A percentile compares a stretch with the other conserved stretches of the same genome.
Conservation (phyloP, 2,329 filamentous ascomycete species). For the Dothideomycetes sp. region DNA sequence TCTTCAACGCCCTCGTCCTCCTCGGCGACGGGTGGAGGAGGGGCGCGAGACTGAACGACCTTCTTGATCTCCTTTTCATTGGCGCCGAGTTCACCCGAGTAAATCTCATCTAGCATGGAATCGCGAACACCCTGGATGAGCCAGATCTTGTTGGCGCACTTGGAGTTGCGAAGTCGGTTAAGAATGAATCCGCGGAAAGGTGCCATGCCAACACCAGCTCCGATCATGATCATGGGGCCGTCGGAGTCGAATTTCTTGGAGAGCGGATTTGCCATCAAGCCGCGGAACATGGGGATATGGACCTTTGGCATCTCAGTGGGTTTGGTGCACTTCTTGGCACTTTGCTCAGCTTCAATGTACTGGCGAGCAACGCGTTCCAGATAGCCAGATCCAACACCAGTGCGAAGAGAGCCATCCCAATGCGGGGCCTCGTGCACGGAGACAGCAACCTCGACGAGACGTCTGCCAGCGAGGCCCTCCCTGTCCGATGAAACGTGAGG, state of each 20-base stretch:
- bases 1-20: conserved; percentile 16
- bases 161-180: conserved; percentile 82
- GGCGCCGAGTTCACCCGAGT: conserved; percentile 91
- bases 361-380: conserved; percentile 73
- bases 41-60: conserved; percentile 35
- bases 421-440: conserved; percentile 80
- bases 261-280: conserved; percentile 92
- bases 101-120: conserved; percentile 87
- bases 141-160: conserved; percentile 97
- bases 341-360: conserved; percentile 56
- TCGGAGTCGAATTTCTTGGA: conserved; percentile 86
- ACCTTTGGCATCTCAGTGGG: conserved; percentile 48
- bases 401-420: conserved; percentile 57
- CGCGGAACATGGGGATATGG: conserved; percentile 93
- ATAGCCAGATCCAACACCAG: conserved; percentile 85
- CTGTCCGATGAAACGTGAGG: conserved; percentile 68
- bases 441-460: conserved; percentile 91
- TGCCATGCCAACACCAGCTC: conserved; percentile 85
- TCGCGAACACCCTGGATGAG: conserved; percentile 91
- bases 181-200: conserved; percentile 97
- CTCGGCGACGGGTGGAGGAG: conserved; percentile 15
- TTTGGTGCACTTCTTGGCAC: conserved; percentile 34
- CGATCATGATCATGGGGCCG: conserved; percentile 94
- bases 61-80: conserved; percentile 54
- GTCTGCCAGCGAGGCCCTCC: conserved; percentile 58